phyloP scores from a whole-genome alignment of 163 green algal species.

The Volvox carteri region DNA sequence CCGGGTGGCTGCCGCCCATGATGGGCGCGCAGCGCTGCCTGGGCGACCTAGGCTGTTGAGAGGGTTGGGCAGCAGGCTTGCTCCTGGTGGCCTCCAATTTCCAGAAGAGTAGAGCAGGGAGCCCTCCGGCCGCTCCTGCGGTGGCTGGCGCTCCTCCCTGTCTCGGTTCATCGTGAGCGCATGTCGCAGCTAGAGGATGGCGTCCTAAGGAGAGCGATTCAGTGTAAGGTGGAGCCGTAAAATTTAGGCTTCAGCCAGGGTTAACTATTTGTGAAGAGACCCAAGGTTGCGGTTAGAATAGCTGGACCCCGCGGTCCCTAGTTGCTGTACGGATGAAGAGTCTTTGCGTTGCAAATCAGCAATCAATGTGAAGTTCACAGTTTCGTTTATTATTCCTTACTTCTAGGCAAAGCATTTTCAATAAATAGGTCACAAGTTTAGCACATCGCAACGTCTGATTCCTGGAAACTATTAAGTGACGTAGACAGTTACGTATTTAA shows the following conservation, averaged over 20 bases:
- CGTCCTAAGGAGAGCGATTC: not conserved
- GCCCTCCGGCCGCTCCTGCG: not conserved
- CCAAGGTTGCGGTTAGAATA: not conserved
- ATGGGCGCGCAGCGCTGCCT: not conserved
- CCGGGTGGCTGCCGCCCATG: not conserved
- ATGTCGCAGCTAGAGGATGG: slow-evolving; percentile 10
- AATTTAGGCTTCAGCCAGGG: not conserved
- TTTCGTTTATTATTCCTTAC: too few relatives aligned
- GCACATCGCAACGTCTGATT: not conserved
- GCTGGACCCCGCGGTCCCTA: not conserved
- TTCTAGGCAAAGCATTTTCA: too few relatives aligned
- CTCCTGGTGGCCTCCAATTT: slow-evolving; percentile 33
- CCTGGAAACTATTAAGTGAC: not conserved
- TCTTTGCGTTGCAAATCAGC: not conserved
- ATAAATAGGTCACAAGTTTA: not conserved
- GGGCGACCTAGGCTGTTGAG: slow-evolving; percentile 21
- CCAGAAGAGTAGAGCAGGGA: slow-evolving; percentile 47
- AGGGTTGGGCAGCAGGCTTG: slow-evolving; percentile 16
- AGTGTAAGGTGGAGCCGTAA: not conserved
- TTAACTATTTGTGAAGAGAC: not conserved
- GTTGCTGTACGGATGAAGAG: not conserved
- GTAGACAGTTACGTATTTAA: not conserved
- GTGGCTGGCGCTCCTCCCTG: slow-evolving; percentile 8
- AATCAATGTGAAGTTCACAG: too few relatives aligned
- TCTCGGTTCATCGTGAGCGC: slow-evolving; percentile 27